Evolutionary conservation across 2,329 filamentous ascomycete genomes (phyloP), one percentile per base, ranked within the genome.

Genomic region (Fusarium chaquense): DNA sequence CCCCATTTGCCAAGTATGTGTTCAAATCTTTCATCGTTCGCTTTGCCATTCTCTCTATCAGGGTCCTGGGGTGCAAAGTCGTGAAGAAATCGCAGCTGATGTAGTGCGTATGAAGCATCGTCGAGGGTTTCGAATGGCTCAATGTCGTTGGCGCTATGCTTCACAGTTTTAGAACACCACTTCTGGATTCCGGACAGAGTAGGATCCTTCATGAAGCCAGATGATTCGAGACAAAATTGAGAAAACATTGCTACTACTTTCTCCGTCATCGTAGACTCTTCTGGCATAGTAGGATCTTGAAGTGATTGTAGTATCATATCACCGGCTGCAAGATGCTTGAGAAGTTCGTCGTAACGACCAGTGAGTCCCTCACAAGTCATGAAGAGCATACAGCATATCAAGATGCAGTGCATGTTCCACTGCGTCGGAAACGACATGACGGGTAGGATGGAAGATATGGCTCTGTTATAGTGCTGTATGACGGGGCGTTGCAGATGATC

Each of bases 381-480:
- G 11, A 63, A 64, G 1, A 64, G 43, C 2, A 64, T 33, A 12
- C 61, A 64, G 8, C 58, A 64, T 2, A 64, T 35, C 0, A 64
- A 4, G 7, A 63, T 57, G 2, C 50, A 57, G 24, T 63, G 32
- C 9, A 63, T 49, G 2, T 58, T 44, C 12, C 15, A 30, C 1
- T 30, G 2, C 8, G 30, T 33, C 0, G 50, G 43, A 0, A 43
- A n/a, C 0, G 61, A 63, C 61, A 64, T 63, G 3, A 63, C 12
- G 1, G 61, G 58, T 1, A 64, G 4, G 3, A 64, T 63, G 0
- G 58, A 63, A 0, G 58, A 44, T 36, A 64, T 64, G 9, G 61
- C 61, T 45, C 16, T 64, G 32, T 64, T 64, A 5, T 64, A 64
- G 4, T 64, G 61, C 1, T 63, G 61, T 9, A 64, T 64, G 13